Base-by-base conservation (phyloP, 345 rosid genomes). In the Geranium brycei region DNA sequence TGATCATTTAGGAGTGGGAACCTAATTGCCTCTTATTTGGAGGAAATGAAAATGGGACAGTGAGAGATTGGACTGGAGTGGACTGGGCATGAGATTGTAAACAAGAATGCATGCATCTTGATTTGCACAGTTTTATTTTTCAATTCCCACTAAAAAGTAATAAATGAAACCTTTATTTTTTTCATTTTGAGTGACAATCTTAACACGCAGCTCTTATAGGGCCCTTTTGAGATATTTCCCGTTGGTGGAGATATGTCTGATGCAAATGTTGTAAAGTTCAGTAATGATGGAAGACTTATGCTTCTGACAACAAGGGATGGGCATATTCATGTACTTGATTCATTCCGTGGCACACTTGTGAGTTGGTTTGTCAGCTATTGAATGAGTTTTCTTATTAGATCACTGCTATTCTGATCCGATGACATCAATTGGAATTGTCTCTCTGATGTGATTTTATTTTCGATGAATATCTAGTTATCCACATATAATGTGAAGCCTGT, bases 301-400 rank as follows among this genome's bases (percentile, higher is more conserved):
- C 99, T 93, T 74, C 79, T 93, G 63, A 93, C 99, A 66, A 93
- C 97, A 31, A 80, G 63, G 86, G 90, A 81, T 79, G 99, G 99
- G 47, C 86, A 76, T 77, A 83, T 93, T 78, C 88, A 93, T 69
- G 91, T 90, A 60, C 69, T 71, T 4, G 74, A 93, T 73, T 88
- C 97, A 4, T 93, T 93, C 66, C 90, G 89, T 65, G 99, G 99
- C 69, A 88, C 96, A 59, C 91, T 65, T 64, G 74, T 71, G 32
- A 38, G 62, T 75, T 60, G 8, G 38, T 10, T 16, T n/a, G 47
- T 32, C 30, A 19, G 53, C n/a, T 30, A 16, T 65, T 19, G 47
- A 30, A 32, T 15, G 40, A 13, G 4, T 57, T n/a, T 31, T 38
- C 38, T 38, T 38, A 15, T 47, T 2, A n/a, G 19, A 19, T 23